Evolutionary conservation across 2,329 filamentous ascomycete species (phyloP).

Genomic region (Ceratocystis cacaofunesta): DNA sequence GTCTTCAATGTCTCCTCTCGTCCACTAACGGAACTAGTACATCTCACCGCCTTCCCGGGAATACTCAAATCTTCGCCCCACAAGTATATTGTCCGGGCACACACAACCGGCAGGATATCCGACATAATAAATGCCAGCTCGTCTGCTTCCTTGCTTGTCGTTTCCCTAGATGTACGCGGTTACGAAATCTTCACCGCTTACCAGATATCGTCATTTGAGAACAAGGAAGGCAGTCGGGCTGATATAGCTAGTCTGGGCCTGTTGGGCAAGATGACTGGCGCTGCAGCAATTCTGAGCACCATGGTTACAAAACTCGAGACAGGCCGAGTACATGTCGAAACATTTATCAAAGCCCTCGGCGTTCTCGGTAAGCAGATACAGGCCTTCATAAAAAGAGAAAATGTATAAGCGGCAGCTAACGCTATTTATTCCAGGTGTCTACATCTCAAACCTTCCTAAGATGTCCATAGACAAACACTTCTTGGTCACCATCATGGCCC

Average conservation of each 20-base stretch:
- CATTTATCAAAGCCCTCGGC: conserved; percentile 67
- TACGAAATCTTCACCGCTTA: conserved; percentile 75
- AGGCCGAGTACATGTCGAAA: conserved; percentile 48
- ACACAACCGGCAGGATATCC: conserved; percentile 50
- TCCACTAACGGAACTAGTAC: conserved; percentile 51
- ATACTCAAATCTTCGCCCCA: conserved; percentile 28
- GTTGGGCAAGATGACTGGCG: conserved; percentile 77
- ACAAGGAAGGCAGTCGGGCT: conserved; percentile 27
- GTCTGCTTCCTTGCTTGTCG: conserved; percentile 38
- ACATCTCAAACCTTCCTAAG: conserved; percentile 52
- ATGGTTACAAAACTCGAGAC: conserved; percentile 35
- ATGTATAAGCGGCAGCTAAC: neutral
- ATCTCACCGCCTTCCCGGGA: conserved; percentile 59
- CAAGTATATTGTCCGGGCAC: conserved; percentile 58
- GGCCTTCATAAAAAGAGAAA: conserved; percentile 8
- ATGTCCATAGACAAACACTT: conserved; percentile 50
- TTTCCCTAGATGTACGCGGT: conserved; percentile 48
- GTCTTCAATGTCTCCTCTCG: conserved; percentile 65
- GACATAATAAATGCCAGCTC: conserved; percentile 32
- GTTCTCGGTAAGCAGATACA: conserved; percentile 42
- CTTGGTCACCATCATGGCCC: conserved; percentile 59
- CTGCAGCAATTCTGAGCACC: conserved; percentile 57
- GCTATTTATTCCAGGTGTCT: conserved; percentile 43
- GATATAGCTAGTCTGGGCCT: conserved; percentile 60
- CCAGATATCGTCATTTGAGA: conserved; percentile 44